These are phyloP conservation scores for Hygrophila difformis DNA, from an alignment of 257 asterid genomes.

Conservation along the genomic window DNA sequence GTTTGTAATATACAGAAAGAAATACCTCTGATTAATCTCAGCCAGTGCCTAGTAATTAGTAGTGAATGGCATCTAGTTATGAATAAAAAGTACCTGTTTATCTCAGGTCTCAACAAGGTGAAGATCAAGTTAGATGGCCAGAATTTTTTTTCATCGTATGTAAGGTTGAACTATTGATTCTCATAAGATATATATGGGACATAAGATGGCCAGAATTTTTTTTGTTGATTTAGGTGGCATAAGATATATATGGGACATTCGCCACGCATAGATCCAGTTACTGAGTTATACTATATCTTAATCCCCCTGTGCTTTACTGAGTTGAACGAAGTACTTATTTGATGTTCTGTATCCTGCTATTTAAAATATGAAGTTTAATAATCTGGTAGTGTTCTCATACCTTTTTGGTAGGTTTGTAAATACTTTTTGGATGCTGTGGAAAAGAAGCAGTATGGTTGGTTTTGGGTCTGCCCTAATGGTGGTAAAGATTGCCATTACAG, in stretches of 20 bases:
- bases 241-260: neutral
- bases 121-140: neutral
- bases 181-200: neutral
- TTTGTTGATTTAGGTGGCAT: slow-evolving; percentile 10
- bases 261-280: neutral
- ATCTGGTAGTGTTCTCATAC: slow-evolving; percentile 3
- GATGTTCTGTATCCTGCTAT: neutral
- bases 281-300: neutral
- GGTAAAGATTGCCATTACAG: slow-evolving; percentile 81
- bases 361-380: slow-evolving; percentile 2
- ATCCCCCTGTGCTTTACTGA: neutral
- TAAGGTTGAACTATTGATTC: slow-evolving; percentile 9
- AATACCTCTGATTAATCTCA: too few species aligned
- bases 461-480: slow-evolving; percentile 96
- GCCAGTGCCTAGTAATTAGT: too few species aligned
- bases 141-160: neutral
- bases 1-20: too few species aligned
- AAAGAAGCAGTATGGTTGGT: slow-evolving; percentile 97
- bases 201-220: neutral
- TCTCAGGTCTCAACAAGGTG: neutral
- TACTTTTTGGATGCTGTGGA: slow-evolving; percentile 57
- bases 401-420: slow-evolving; percentile 3
- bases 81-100: too few species aligned
- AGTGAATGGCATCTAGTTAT: too few species aligned
- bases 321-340: neutral